phyloP scores from a whole-genome alignment of 2,329 filamentous ascomycete species.

The Penicillium brevicompactum region DNA sequence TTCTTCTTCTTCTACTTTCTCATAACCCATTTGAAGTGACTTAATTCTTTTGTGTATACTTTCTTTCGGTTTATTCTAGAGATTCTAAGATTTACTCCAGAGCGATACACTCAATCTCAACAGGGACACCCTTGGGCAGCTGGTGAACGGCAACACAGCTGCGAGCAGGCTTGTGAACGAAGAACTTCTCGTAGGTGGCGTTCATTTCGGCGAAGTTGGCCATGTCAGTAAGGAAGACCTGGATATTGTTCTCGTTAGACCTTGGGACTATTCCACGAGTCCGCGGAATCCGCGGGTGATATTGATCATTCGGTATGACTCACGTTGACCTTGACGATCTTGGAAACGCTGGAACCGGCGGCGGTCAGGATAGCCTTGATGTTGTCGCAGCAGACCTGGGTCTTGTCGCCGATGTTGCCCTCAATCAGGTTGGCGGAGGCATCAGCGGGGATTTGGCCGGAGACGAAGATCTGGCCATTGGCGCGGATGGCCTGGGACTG shows the following conservation, averaged over 20 bases:
- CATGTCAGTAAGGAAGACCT: constrained; percentile 91
- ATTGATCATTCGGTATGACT: constrained; percentile 13
- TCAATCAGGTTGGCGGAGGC: constrained; percentile 61
- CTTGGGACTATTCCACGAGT: neutral
- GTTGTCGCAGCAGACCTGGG: constrained; percentile 73
- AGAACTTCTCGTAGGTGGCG: constrained; percentile 70
- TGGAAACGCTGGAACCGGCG: constrained; percentile 74
- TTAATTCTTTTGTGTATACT: neutral
- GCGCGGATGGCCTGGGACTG: constrained; percentile 66
- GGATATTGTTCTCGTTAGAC: neutral
- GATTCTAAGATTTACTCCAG: constrained; percentile 40
- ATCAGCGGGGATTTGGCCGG: constrained; percentile 74
- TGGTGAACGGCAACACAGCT: constrained; percentile 66
- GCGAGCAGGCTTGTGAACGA: constrained; percentile 64
- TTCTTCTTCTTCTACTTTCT: neutral
- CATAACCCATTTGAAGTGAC: neutral
- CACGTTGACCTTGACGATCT: constrained; percentile 82
- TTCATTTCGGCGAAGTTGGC: constrained; percentile 82
- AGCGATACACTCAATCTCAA: constrained; percentile 68
- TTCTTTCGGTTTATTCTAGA: neutral
- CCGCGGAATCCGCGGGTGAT: neutral
- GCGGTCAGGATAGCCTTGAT: constrained; percentile 80
- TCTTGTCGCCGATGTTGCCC: constrained; percentile 69
- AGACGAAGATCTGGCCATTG: constrained; percentile 69
- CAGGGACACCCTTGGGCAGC: constrained; percentile 64